These are phyloP conservation scores for Phaeosphaeria sp. DNA, from an alignment of 2,329 filamentous ascomycete species.

Conservation along the genomic window DNA sequence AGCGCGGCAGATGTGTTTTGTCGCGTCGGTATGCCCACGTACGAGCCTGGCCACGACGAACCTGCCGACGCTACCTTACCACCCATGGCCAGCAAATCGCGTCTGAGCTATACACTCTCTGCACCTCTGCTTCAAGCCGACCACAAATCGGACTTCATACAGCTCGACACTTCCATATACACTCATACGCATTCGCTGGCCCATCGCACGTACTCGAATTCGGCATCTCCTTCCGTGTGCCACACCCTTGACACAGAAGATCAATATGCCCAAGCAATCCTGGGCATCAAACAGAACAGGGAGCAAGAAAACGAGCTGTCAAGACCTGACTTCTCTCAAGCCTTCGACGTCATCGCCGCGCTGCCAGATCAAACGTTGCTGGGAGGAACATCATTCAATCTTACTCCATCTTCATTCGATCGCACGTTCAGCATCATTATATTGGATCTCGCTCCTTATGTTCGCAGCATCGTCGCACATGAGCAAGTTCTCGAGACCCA, in stretches of 20 bases:
- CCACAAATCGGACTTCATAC: constrained; percentile 53
- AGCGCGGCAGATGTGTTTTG: constrained; percentile 72
- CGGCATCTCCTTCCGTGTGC: background rate
- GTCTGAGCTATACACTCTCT: constrained; percentile 62
- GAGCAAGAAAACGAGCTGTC: constrained; percentile 29
- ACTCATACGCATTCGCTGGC: constrained; percentile 34
- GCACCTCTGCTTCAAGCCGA: constrained; percentile 63
- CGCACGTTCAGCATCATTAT: constrained; percentile 70
- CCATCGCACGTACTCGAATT: constrained; percentile 19
- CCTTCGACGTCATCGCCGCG: constrained; percentile 61
- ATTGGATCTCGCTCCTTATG: constrained; percentile 84
- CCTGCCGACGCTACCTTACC: constrained; percentile 70
- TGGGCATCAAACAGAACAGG: constrained; percentile 21
- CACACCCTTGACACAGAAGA: constrained; percentile 16
- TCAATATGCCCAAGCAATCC: constrained; percentile 33
- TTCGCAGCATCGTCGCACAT: constrained; percentile 82
- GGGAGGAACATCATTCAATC: constrained; percentile 47
- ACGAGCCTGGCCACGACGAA: constrained; percentile 48
- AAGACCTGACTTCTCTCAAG: constrained; percentile 52
- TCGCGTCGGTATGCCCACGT: constrained; percentile 54
- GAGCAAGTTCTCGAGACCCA: constrained; percentile 75
- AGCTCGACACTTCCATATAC: constrained; percentile 44
- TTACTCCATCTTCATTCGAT: constrained; percentile 79
- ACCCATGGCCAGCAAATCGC: constrained; percentile 60
- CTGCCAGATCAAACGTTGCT: constrained; percentile 36